Percentiles rank a stretch among this genome's conserved stretches.
phyloP scores from a whole-genome alignment of 805 yeast species.

The Starmerella floricola region DNA sequence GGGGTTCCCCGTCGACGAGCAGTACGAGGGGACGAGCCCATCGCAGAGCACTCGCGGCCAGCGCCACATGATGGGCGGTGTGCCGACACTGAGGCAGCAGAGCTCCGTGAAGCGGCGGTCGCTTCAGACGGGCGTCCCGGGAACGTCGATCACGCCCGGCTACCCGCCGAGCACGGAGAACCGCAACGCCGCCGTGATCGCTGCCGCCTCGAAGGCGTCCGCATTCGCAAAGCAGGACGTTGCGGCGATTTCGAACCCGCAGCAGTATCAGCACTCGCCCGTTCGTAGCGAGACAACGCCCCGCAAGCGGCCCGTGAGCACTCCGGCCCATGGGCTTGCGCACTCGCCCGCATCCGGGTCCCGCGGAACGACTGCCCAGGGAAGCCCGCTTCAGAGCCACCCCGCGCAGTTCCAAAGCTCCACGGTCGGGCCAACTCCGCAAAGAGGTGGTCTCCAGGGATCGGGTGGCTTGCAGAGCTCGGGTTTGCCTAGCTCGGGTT shows the following conservation, averaged over 20 bases:
- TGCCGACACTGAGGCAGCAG: constrained; percentile 8
- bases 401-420: too few relatives aligned
- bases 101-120: constrained; percentile 1
- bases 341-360: background rate
- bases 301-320: background rate
- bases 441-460: too few relatives aligned
- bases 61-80: constrained; percentile 4
- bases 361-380: background rate
- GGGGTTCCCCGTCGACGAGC: constrained; percentile 16
- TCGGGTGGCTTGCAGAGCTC: too few relatives aligned
- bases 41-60: background rate
- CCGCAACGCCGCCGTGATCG: constrained; percentile 19
- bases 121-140: constrained; percentile 5
- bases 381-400: background rate
- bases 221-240: constrained; percentile 20
- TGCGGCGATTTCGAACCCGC: constrained; percentile 15
- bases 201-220: constrained; percentile 19
- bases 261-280: background rate
- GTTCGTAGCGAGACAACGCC: background rate
- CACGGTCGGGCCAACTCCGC: too few relatives aligned
- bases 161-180: constrained; percentile 5
- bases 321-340: too few relatives aligned
- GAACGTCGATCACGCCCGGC: background rate
- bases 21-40: background rate
- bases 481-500: too few relatives aligned